Evolutionary conservation across 768 basidiomycete genomes (phyloP).

Genomic region (Suillus americanus): DNA sequence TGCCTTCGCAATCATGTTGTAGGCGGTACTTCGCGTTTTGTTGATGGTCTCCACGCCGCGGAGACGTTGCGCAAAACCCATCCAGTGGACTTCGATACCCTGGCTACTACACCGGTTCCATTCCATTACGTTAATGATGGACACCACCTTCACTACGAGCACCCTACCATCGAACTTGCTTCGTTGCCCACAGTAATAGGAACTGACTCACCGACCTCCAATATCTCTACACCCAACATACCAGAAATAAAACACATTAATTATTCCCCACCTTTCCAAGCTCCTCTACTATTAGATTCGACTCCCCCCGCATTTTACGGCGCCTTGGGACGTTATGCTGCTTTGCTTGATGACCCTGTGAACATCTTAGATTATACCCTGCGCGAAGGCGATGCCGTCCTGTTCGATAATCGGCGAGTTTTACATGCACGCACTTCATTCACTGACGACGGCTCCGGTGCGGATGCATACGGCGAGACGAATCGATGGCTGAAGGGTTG

Average conservation of each 20-base stretch:
- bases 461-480: conserved; percentile 41
- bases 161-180: conserved; percentile 72
- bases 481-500: conserved; percentile 91
- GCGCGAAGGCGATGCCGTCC: conserved; percentile 77
- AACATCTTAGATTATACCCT: conserved; percentile 65
- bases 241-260: conserved; percentile 66
- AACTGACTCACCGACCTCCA: conserved; percentile 6
- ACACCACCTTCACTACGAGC: conserved; percentile 72
- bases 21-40: conserved; percentile 86
- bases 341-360: conserved; percentile 49
- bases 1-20: conserved; percentile 81
- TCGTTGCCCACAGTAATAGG: conserved; percentile 13
- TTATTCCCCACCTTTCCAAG: conserved; percentile 96
- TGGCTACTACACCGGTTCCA: conserved; percentile 65
- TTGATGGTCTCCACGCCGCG: conserved; percentile 75
- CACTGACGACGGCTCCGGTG: conserved; percentile 30
- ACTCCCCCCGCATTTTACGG: conserved; percentile 59
- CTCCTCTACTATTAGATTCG: conserved; percentile 53
- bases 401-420: conserved; percentile 92
- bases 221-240: conserved; percentile 6
- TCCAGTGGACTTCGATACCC: conserved; percentile 53
- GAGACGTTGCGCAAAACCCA: conserved; percentile 43
- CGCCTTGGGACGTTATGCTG: conserved; percentile 62
- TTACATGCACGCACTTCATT: conserved; percentile 88
- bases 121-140: conserved; percentile 93